Base-by-base conservation (phyloP, 345 rosid species). In the Tarenaya hassleriana region DNA sequence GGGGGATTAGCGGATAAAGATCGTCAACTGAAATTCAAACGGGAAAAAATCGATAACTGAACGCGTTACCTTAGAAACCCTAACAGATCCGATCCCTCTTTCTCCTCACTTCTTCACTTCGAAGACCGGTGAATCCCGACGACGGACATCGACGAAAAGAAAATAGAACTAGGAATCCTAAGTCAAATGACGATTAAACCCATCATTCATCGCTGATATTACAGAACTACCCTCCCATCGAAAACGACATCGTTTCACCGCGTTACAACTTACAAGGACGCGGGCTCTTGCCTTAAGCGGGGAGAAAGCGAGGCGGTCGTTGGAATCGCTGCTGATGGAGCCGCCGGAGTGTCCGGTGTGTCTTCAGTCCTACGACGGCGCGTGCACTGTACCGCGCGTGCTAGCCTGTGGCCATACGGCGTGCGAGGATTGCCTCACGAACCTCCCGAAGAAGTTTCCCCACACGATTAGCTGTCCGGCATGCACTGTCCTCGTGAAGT, bases 321-420 rank as follows among this genome's bases (percentile, higher is more conserved):
- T 31, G 32, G 34, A 17, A 45, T 54, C 47, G 75, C 69, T 58
- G 48, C 31, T 34, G 71, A 47, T 47, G 76, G 89, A 78, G 55
- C n/a, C 61, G 41, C 91, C 96, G 16, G 97, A 86, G 62, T 90
- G 96, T 45, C 97, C 97, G 29, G 94, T 86, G 16, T 90, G 97
- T 58, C 74, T 90, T 13, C 82, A 82, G 27, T 34, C 69, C 20
- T 90, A 82, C 75, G 80, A 80, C 73, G 70, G 82, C 50, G 74
- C 55, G 7, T 42, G 20, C 63, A 55, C 89, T 3, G 69, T 84
- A 19, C 95, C 97, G 0, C 94, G 96, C 27, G 94, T 90, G 24
- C 94, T 90, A 33, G 7, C 79, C 4, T 90, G 94, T 57, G 96
- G 97, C 2, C 97, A 90, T 67, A 63, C 86, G 13, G 68, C 74